These are phyloP conservation scores for Podaxis sp. DNA, from an alignment of 768 basidiomycete species.

Conservation along the genomic window DNA sequence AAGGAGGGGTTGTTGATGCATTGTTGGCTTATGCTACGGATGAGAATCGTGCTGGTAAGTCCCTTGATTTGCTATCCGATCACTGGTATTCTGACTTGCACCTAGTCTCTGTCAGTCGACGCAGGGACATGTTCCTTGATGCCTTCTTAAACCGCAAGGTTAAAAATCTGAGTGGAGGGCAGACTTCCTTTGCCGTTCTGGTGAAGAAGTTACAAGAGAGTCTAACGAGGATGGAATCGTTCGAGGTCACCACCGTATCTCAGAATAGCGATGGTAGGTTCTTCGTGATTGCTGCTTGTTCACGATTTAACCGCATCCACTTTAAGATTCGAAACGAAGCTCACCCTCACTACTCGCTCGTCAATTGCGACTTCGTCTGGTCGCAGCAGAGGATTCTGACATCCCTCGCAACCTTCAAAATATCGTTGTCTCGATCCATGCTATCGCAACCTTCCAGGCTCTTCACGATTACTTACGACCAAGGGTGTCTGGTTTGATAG, in stretches of 20 bases:
- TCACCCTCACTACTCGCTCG: constrained; percentile 91
- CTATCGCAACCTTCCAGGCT: constrained; percentile 97
- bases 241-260: constrained; percentile 89
- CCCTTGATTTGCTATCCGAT: constrained; percentile 13
- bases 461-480: constrained; percentile 95
- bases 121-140: constrained; percentile 79
- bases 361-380: constrained; percentile 83
- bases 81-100: background rate
- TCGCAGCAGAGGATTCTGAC: constrained; percentile 88
- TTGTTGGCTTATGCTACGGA: constrained; percentile 81
- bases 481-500: constrained; percentile 71
- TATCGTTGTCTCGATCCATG: constrained; percentile 96
- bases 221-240: constrained; percentile 91
- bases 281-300: constrained; percentile 3
- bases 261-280: constrained; percentile 75
- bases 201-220: constrained; percentile 97
- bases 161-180: constrained; percentile 40
- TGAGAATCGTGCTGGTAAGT: constrained; percentile 54
- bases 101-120: constrained; percentile 58
- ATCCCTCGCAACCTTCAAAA: constrained; percentile 84
- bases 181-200: constrained; percentile 68
- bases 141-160: constrained; percentile 62
- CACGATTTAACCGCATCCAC: constrained; percentile 2
- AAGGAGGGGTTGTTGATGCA: constrained; percentile 90
- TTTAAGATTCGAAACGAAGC: constrained; percentile 81